phyloP scores from a whole-genome alignment of 192 early-diverging fungal species.

The Globomyces pollinis-pini region DNA sequence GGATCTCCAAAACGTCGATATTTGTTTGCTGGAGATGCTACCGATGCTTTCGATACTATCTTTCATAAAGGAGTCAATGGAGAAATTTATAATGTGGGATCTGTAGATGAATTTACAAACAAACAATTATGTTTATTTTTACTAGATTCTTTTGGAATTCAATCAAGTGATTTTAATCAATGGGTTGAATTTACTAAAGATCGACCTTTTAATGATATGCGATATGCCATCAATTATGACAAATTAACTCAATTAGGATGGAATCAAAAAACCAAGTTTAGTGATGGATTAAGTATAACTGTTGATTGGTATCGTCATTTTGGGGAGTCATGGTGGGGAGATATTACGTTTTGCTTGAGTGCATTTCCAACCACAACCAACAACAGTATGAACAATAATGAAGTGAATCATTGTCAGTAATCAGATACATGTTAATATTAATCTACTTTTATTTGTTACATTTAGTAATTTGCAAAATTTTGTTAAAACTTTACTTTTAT shows the following conservation, averaged over 20 bases:
- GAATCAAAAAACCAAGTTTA: slow-evolving; percentile 51
- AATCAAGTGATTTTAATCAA: not conserved
- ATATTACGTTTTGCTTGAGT: not conserved
- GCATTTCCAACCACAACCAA: not conserved
- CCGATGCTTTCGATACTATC: slow-evolving; percentile 60
- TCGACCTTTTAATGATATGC: slow-evolving; percentile 66
- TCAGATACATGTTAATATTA: too few relatives aligned
- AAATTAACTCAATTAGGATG: slow-evolving; percentile 67
- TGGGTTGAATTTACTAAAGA: slow-evolving; percentile 63
- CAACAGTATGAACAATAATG: not conserved
- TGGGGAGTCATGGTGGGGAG: not conserved
- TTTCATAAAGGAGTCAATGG: slow-evolving; percentile 58
- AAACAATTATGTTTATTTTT: slow-evolving; percentile 52
- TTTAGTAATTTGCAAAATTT: too few relatives aligned
- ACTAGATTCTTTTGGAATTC: slow-evolving; percentile 41
- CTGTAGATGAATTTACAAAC: slow-evolving; percentile 62
- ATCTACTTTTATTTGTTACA: too few relatives aligned
- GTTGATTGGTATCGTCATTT: not conserved
- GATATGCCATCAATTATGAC: slow-evolving; percentile 65
- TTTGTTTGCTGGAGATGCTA: slow-evolving; percentile 64
- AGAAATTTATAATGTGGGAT: slow-evolving; percentile 75
- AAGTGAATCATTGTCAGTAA: too few relatives aligned
- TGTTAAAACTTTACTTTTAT: too few relatives aligned
- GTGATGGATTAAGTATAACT: slow-evolving; percentile 56
- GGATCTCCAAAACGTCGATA: slow-evolving; percentile 67